These are phyloP conservation scores for Aspergillus costaricaensis DNA, from an alignment of 2,329 filamentous ascomycete species.

Conservation along the genomic window DNA sequence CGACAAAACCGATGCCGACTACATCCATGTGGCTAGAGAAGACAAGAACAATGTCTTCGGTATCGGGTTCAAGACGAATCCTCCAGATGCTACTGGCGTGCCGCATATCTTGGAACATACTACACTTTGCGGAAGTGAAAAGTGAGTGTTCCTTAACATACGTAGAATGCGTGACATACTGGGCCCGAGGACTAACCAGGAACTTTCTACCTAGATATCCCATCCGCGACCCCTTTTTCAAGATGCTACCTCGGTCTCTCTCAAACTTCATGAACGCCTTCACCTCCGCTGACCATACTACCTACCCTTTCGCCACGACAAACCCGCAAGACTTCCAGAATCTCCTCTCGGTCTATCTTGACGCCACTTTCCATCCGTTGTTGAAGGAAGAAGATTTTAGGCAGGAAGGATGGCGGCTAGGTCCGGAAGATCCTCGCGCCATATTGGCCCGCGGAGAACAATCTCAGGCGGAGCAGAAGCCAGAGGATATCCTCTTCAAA, in stretches of 20 bases:
- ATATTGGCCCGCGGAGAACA: conserved; percentile 41
- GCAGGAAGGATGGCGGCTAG: conserved; percentile 95
- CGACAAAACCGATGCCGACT: conserved; percentile 93
- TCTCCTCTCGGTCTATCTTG: conserved; percentile 92
- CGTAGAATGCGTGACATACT: not conserved
- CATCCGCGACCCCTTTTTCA: conserved; percentile 99
- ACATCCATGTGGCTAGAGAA: conserved; percentile 90
- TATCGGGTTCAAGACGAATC: conserved; percentile 98
- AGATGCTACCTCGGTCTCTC: conserved; percentile 97
- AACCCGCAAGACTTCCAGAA: conserved; percentile 95
- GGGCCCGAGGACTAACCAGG: conserved; percentile 15
- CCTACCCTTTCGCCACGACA: conserved; percentile 96
- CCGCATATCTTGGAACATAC: conserved; percentile 98
- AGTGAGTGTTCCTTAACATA: conserved; percentile 57
- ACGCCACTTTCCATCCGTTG: conserved; percentile 87
- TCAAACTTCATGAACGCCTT: conserved; percentile 99
- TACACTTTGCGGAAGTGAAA: conserved; percentile 90
- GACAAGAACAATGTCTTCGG: conserved; percentile 99
- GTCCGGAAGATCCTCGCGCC: conserved; percentile 80
- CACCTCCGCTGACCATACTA: conserved; percentile 93
- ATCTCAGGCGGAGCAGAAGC: conserved; percentile 35
- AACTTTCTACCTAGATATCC: conserved; percentile 65
- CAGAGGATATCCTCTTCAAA: conserved; percentile 47
- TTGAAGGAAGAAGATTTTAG: conserved; percentile 89
- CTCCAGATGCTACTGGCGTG: conserved; percentile 91